These are phyloP conservation scores for Phymatotrichopsis omnivora DNA, from an alignment of 2,329 filamentous ascomycete genomes.

Conservation along the genomic window DNA sequence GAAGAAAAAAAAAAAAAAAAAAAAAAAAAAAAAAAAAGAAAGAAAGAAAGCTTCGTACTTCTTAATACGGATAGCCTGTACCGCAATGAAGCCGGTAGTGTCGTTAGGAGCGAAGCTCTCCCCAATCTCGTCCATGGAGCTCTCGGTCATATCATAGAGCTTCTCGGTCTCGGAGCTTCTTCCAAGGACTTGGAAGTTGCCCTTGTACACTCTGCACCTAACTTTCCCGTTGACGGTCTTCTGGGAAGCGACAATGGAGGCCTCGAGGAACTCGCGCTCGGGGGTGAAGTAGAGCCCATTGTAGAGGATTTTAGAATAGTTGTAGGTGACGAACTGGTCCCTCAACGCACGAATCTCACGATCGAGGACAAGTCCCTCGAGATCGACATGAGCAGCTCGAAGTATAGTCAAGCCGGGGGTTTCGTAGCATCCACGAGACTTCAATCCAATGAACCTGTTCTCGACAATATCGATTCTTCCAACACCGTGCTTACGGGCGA, in stretches of 20 bases:
- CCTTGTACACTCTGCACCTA: constrained; percentile 57
- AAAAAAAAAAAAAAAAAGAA: not conserved
- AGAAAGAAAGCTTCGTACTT: constrained; percentile 37
- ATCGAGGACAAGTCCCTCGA: constrained; percentile 58
- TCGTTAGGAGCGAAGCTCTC: constrained; percentile 53
- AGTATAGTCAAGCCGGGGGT: constrained; percentile 49
- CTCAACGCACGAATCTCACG: constrained; percentile 57
- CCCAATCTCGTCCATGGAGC: constrained; percentile 59
- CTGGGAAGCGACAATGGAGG: constrained; percentile 51
- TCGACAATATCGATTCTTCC: constrained; percentile 77
- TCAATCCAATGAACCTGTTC: constrained; percentile 67
- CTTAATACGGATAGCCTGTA: constrained; percentile 57
- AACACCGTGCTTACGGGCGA: constrained; percentile 62
- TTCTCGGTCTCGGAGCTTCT: constrained; percentile 55
- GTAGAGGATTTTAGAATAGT: constrained; percentile 49
- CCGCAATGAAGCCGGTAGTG: constrained; percentile 58
- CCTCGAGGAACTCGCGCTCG: constrained; percentile 61
- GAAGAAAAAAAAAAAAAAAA: no score
- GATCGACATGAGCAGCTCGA: constrained; percentile 49
- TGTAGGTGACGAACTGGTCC: constrained; percentile 59
- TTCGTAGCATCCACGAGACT: constrained; percentile 74
- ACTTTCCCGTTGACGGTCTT: constrained; percentile 53
- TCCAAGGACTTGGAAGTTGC: constrained; percentile 50
- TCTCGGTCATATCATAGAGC: constrained; percentile 56
- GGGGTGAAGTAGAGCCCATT: constrained; percentile 58